Base-by-base conservation (phyloP, 2,329 filamentous ascomycete species). In the Pseudocercospora musae region DNA sequence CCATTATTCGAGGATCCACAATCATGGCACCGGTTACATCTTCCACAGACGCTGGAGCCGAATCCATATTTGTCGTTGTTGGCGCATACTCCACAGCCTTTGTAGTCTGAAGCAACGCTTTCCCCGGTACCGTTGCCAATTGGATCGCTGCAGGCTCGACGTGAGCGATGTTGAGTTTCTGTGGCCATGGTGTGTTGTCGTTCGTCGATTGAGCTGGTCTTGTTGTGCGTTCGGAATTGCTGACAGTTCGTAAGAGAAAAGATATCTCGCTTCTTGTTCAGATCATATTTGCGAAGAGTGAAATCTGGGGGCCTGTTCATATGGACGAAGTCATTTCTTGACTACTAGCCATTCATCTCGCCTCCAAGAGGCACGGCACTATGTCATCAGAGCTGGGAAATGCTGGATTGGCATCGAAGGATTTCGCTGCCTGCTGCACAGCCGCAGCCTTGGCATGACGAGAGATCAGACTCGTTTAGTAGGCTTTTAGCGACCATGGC, bases 1-100 rank as follows among this genome's bases (percentile, higher is more conserved):
- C 62, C 64, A 37, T 64, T 64, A 21, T 66, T 62, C 10, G 53
- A 55, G 13, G 56, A 62, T 1, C 64, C 64, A 18, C 64, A 66
- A 18, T 57, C 59, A 44, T 66, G 62, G 21, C 64, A 66, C 8
- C 59, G 59, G 49, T 58, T 58, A 31, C 64, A 64, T 25, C 60
- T 33, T 50, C 65, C 62, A 49, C 62, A 64, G 2, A 62, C 64
- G 2, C 63, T 63, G 29, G 54, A 46, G 27, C 67, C 57, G 18
- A 60, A 60, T 1, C 64, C 59, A 20, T 63, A 66, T n/a, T 50
- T 46, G 50, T 64, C 60, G n/a, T 57, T 50, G 46, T 62, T 64
- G 44, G 42, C 49, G 54, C 62, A 63, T 7, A 61, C 48, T 13
- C 25, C 44, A 57, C 63, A 63, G 23, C 64, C 61, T 13, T 50